A percentile compares a stretch with the other conserved stretches of the same genome.
These are phyloP conservation scores for Discostella stelligera DNA, from an alignment of 352 stramenopile genomes.

Conservation along the genomic window DNA sequence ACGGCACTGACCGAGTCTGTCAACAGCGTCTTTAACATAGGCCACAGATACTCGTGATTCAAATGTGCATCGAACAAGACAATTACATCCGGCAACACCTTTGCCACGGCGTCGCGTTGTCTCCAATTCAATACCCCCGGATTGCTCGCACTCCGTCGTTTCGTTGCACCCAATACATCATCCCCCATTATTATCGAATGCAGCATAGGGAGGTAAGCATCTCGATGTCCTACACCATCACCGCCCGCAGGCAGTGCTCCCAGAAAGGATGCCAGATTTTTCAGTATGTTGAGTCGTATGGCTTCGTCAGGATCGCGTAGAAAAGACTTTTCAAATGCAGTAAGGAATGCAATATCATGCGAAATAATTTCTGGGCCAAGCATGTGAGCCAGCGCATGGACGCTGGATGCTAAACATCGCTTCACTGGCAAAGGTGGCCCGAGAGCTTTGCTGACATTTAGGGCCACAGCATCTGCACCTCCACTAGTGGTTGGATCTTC, in stretches of 20 bases:
- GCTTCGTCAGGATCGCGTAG: constrained; percentile 74
- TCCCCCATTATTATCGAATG: constrained; percentile 65
- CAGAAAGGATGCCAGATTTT: constrained; percentile 67
- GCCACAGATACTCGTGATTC: constrained; percentile 66
- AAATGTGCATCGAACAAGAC: constrained; percentile 52
- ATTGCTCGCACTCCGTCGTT: constrained; percentile 63
- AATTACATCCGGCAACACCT: constrained; percentile 66
- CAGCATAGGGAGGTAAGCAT: constrained; percentile 56
- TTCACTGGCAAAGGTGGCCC: constrained; percentile 72
- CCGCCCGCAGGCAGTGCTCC: constrained; percentile 33
- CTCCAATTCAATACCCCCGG: constrained; percentile 77
- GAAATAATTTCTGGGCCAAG: constrained; percentile 58
- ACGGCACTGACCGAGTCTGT: constrained; percentile 66
- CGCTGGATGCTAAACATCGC: constrained; percentile 71
- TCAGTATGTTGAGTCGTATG: constrained; percentile 74
- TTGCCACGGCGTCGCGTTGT: constrained; percentile 68
- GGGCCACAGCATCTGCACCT: not conserved
- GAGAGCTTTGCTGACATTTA: constrained; percentile 12
- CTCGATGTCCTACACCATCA: constrained; percentile 29
- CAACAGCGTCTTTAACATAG: constrained; percentile 64
- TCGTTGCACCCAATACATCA: constrained; percentile 63
- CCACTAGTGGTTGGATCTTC: not conserved
- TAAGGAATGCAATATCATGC: constrained; percentile 35
- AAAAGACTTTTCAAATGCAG: constrained; percentile 63
- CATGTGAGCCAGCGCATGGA: constrained; percentile 76